phyloP scores from a whole-genome alignment of 78 protist genomes.

The Diacronema lutheri region DNA sequence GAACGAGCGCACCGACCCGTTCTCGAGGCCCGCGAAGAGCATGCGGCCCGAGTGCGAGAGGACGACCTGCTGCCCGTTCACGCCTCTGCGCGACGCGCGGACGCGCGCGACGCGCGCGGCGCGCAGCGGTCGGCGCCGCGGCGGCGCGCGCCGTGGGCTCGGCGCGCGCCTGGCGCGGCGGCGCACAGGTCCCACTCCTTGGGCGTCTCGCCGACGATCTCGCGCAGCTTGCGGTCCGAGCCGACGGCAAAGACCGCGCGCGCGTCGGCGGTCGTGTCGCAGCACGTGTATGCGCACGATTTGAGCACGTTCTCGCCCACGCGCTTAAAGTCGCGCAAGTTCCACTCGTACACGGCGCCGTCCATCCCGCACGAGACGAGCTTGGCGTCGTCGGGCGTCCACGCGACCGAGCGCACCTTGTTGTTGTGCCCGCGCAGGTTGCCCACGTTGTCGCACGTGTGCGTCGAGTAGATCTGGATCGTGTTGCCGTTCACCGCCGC shows the following conservation, averaged over 20 bases:
- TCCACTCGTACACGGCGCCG: conserved; percentile 78
- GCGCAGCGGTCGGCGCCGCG: no score
- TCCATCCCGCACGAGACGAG: conserved; percentile 56
- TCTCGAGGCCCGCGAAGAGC: conserved; percentile 49
- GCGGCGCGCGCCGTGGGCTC: no score
- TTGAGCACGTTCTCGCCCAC: conserved; percentile 50
- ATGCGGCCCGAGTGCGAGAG: conserved; percentile 37
- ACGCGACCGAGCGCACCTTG: conserved; percentile 15
- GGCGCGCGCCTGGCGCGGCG: no score
- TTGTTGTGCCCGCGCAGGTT: conserved; percentile 57
- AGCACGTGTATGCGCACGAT: conserved; percentile 40
- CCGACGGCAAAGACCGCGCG: conserved; percentile 39
- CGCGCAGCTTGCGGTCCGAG: conserved; percentile 44
- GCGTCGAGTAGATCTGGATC: conserved; percentile 58
- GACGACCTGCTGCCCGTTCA: conserved; percentile 28
- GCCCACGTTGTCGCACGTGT: conserved; percentile 58
- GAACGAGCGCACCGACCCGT: conserved; percentile 41
- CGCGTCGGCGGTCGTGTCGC: conserved; percentile 5
- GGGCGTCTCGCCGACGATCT: not conserved
- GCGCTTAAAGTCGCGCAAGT: conserved; percentile 28
- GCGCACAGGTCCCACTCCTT: not conserved
- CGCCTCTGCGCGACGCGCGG: not conserved
- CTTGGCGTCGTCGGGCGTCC: conserved; percentile 14
- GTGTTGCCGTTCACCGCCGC: conserved; percentile 49
- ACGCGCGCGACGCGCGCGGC: not conserved